Percentiles rank a stretch among this genome's conserved stretches.
These are phyloP conservation scores for Penicillium italicum DNA, from an alignment of 2,329 filamentous ascomycete genomes.

Conservation along the genomic window DNA sequence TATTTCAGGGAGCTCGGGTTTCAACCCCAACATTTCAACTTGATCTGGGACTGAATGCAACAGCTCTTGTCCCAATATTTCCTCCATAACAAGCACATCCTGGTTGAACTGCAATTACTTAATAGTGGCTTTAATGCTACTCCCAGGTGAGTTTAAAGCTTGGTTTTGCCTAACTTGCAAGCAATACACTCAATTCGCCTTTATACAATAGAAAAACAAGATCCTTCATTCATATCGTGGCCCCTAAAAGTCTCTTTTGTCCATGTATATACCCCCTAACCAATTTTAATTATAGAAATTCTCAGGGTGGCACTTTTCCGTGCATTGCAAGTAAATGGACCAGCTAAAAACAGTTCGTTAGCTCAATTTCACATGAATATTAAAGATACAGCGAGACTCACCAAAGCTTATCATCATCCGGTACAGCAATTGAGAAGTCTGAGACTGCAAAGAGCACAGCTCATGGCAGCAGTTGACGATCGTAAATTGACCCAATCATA, in stretches of 20 bases:
- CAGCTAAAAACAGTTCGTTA: conserved; percentile 9
- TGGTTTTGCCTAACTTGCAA: no score
- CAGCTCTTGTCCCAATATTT: background rate
- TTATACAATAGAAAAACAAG: background rate
- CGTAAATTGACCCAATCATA: background rate
- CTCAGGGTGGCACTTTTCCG: conserved; percentile 15
- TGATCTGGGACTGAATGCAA: background rate
- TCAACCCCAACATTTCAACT: background rate
- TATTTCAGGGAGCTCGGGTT: background rate
- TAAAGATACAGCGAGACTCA: conserved; percentile 10
- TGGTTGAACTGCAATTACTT: background rate
- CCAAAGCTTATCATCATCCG: conserved; percentile 27
- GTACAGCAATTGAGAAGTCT: conserved; percentile 25
- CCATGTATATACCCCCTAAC: background rate
- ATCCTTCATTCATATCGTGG: conserved; percentile 2
- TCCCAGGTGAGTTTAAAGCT: no score
- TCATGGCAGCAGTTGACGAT: conserved; percentile 18
- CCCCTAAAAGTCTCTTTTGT: background rate
- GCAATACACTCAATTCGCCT: no score
- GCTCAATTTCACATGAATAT: background rate
- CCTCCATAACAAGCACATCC: background rate
- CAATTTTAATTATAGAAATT: conserved; percentile 8
- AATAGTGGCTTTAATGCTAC: background rate
- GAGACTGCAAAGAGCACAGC: conserved; percentile 24
- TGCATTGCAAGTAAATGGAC: conserved; percentile 19